phyloP scores from a whole-genome alignment of 108 stramenopile genomes.

The Cyclotella sp. region DNA sequence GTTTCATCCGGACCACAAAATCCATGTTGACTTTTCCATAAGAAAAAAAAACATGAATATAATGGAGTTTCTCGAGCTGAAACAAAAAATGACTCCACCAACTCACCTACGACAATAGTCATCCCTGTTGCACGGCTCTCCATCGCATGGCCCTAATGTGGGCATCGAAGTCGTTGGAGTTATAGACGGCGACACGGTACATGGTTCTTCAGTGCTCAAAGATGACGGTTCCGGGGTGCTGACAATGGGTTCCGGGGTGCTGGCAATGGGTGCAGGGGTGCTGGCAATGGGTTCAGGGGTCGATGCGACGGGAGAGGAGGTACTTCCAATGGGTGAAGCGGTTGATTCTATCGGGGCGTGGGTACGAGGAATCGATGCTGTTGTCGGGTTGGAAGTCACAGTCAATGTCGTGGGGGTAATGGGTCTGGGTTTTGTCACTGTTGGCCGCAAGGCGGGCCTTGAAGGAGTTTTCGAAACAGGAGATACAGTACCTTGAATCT shows the following conservation, averaged over 20 bases:
- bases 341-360: neutral
- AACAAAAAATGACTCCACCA: too few species aligned
- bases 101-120: constrained; percentile 15
- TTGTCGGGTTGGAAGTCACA: neutral
- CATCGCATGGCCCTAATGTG: constrained; percentile 30
- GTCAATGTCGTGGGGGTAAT: neutral
- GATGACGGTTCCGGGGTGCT: neutral
- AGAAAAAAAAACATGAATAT: too few species aligned
- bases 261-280: neutral
- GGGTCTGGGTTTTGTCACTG: neutral
- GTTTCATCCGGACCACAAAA: constrained; percentile 38
- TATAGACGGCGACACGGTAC: neutral
- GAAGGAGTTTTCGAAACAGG: neutral
- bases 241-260: neutral
- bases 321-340: neutral
- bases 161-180: constrained; percentile 3
- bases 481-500: neutral
- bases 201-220: neutral
- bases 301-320: neutral
- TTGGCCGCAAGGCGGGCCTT: neutral
- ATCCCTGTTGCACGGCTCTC: constrained; percentile 29
- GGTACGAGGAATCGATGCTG: neutral
- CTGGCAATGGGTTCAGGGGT: neutral
- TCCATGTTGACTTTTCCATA: constrained; percentile 31
- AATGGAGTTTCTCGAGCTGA: too few species aligned